These are phyloP conservation scores for Fusarium sp. DNA, from an alignment of 2,329 filamentous ascomycete species.

Conservation along the genomic window DNA sequence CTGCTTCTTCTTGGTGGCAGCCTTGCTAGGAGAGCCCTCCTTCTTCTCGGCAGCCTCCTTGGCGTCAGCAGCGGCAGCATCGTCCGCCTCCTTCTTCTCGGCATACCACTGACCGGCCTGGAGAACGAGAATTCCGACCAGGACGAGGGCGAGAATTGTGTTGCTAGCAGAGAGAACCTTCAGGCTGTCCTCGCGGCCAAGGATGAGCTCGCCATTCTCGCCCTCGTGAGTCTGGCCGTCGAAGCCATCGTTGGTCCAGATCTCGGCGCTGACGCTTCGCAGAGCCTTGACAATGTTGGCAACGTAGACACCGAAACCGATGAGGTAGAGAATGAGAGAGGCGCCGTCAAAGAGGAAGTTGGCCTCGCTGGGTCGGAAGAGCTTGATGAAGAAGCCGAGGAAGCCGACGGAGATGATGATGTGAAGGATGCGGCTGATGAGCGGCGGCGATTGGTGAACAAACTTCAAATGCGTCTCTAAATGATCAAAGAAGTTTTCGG, in stretches of 20 bases:
- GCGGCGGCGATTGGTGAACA: slow-evolving; percentile 88
- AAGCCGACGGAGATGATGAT: slow-evolving; percentile 91
- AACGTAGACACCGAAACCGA: slow-evolving; percentile 91
- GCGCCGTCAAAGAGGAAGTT: slow-evolving; percentile 96
- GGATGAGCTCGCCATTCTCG: slow-evolving; percentile 68
- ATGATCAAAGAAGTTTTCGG: slow-evolving; percentile 79
- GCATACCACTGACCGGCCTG: slow-evolving; percentile 99
- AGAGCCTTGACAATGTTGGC: slow-evolving; percentile 97
- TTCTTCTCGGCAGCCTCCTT: slow-evolving; percentile 50
- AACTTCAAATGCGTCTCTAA: slow-evolving; percentile 92
- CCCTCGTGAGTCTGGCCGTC: slow-evolving; percentile 50
- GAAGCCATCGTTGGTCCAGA: slow-evolving; percentile 63
- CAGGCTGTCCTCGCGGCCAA: slow-evolving; percentile 88
- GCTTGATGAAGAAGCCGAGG: slow-evolving; percentile 89
- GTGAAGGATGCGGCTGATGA: slow-evolving; percentile 93
- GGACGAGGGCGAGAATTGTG: slow-evolving; percentile 91
- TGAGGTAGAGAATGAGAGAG: slow-evolving; percentile 83
- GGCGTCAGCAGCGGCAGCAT: slow-evolving; percentile 71
- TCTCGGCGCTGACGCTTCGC: slow-evolving; percentile 79
- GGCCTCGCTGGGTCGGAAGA: slow-evolving; percentile 91
- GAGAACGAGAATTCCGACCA: slow-evolving; percentile 90
- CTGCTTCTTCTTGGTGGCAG: slow-evolving; percentile 52
- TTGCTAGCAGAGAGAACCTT: slow-evolving; percentile 94
- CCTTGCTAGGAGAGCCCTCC: slow-evolving; percentile 45
- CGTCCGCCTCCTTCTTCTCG: slow-evolving; percentile 89